phyloP scores from a whole-genome alignment of 495 filamentous ascomycete species.

The Hypoxylon perforatum region DNA sequence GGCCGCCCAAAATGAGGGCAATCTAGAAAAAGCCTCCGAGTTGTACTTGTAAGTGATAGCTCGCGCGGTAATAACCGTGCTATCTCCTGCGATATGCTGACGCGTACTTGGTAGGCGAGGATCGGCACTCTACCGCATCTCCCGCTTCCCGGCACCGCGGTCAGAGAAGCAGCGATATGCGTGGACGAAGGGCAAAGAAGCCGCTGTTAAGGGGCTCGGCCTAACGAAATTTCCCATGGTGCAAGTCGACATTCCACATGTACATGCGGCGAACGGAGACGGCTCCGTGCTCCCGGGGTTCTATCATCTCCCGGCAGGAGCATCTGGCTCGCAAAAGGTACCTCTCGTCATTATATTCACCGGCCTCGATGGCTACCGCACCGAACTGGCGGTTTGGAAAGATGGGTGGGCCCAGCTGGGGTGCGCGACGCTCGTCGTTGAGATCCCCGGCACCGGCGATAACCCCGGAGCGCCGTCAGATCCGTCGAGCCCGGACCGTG shows the following conservation, averaged over 20 bases:
- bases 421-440: conserved; percentile 67
- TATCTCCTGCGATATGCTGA: background rate
- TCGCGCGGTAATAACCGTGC: background rate
- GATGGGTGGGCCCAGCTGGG: conserved; percentile 66
- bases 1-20: conserved; percentile 56
- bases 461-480: conserved; percentile 67
- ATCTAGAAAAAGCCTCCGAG: conserved; percentile 62
- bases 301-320: conserved; percentile 62
- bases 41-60: conserved; percentile 66
- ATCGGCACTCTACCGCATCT: conserved; percentile 76
- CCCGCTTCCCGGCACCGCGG: conserved; percentile 65
- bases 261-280: conserved; percentile 57
- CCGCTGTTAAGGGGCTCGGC: conserved; percentile 50
- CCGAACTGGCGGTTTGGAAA: conserved; percentile 73
- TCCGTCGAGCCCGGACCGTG: conserved; percentile 57
- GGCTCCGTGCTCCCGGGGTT: conserved; percentile 66
- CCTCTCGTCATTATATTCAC: conserved; percentile 75
- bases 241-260: conserved; percentile 69
- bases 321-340: conserved; percentile 45
- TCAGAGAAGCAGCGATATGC: conserved; percentile 63
- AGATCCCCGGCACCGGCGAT: conserved; percentile 82
- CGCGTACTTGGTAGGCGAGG: conserved; percentile 52
- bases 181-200: conserved; percentile 70
- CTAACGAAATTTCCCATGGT: conserved; percentile 53
- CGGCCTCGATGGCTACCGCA: conserved; percentile 78